phyloP scores from a whole-genome alignment of 2,329 filamentous ascomycete species.

The Scolecobasidium constrictum region DNA sequence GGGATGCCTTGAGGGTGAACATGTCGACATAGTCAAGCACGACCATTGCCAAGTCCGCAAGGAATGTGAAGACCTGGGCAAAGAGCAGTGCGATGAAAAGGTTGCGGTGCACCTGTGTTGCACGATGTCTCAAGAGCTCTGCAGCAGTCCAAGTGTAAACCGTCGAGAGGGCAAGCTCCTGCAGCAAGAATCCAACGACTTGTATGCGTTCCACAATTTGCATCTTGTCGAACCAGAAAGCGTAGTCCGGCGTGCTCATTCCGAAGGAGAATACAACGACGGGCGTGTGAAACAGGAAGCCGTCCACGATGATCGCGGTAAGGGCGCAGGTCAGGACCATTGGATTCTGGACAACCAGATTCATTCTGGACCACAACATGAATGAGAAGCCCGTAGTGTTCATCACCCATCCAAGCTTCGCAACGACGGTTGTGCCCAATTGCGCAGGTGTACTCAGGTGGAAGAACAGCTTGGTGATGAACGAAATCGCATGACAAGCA shows the following conservation, averaged over 20 bases:
- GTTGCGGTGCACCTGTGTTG: not conserved
- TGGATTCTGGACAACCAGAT: not conserved
- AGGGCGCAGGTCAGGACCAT: not conserved
- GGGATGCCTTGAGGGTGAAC: constrained; percentile 5
- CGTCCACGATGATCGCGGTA: not conserved
- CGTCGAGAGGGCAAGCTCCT: constrained; percentile 3
- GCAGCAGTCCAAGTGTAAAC: constrained; percentile 1
- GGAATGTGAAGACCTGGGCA: constrained; percentile 1
- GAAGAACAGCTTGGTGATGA: constrained; percentile 5
- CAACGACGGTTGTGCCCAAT: not conserved
- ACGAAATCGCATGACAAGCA: constrained; percentile 1
- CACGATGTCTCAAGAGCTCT: not conserved
- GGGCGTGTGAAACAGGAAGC: constrained; percentile 6
- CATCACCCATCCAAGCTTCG: constrained; percentile 2
- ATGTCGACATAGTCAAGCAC: constrained; percentile 6
- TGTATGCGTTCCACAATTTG: constrained; percentile 4
- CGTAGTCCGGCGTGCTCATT: not conserved
- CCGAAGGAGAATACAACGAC: constrained; percentile 7
- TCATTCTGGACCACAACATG: constrained; percentile 2
- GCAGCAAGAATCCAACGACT: constrained; percentile 5
- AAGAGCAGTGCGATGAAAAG: constrained; percentile 5
- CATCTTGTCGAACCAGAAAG: constrained; percentile 1
- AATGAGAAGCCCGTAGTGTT: constrained; percentile 6
- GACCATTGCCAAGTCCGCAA: constrained; percentile 7
- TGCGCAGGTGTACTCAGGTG: not conserved